phyloP scores from a whole-genome alignment of 768 basidiomycete species.

The Leccinum sublutescens region DNA sequence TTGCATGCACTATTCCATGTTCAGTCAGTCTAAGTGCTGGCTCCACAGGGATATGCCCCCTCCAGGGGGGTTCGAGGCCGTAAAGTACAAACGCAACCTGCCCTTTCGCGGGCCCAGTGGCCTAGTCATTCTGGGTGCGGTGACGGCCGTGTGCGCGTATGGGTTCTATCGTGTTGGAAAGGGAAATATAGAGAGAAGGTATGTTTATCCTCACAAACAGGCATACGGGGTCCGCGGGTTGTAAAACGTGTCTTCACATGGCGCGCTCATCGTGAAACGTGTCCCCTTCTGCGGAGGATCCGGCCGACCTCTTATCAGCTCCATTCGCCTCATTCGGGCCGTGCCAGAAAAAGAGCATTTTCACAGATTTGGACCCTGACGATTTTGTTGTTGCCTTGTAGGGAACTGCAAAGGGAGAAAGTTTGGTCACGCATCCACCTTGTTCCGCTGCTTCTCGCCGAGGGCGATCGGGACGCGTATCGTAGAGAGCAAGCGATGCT shows the following conservation, averaged over 20 bases:
- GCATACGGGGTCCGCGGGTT: conserved; percentile 51
- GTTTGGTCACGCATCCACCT: conserved; percentile 95
- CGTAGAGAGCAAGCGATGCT: conserved; percentile 75
- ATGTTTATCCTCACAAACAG: conserved; percentile 37
- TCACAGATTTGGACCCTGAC: conserved; percentile 43
- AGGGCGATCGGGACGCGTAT: conserved; percentile 89
- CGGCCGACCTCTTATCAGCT: conserved; percentile 45
- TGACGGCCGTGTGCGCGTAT: conserved; percentile 80
- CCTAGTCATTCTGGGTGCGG: conserved; percentile 79
- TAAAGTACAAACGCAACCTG: conserved; percentile 96
- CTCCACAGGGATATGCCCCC: conserved; percentile 90
- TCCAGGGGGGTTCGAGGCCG: conserved; percentile 83
- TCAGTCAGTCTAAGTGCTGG: conserved; percentile 7
- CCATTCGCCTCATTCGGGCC: conserved; percentile 37
- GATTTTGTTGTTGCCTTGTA: conserved; percentile 40
- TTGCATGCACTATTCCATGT: conserved; percentile 6
- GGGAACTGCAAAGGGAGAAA: conserved; percentile 91
- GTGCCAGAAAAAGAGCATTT: conserved; percentile 39
- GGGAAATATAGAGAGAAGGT: conserved; percentile 94
- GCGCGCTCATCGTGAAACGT: conserved; percentile 72
- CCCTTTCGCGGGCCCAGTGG: conserved; percentile 87
- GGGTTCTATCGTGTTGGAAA: conserved; percentile 90
- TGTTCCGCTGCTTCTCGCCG: conserved; percentile 87
- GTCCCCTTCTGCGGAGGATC: conserved; percentile 50
- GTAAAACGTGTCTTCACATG: conserved; percentile 59